Evolutionary conservation across 805 yeast species (phyloP).

Genomic region (Starmerella etchellsii): DNA sequence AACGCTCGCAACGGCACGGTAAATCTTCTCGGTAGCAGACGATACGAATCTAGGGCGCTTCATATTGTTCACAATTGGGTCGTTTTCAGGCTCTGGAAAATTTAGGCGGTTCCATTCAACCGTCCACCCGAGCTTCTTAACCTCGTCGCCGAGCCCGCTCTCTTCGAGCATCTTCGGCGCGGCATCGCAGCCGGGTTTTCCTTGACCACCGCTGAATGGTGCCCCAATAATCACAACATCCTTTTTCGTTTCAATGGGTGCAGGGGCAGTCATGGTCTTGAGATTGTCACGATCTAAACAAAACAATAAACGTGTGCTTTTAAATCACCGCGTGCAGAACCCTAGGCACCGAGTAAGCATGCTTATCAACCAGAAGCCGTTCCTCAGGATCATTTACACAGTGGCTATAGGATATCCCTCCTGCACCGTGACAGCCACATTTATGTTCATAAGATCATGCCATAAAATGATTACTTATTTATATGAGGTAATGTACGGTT

Average conservation of each 20-base stretch:
- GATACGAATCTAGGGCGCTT: conserved; percentile 72
- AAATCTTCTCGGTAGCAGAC: conserved; percentile 52
- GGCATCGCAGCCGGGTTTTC: conserved; percentile 80
- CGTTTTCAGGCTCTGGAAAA: conserved; percentile 28
- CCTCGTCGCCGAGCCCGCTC: conserved; percentile 53
- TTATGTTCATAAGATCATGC: too few species aligned
- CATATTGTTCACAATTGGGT: conserved; percentile 43
- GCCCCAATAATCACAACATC: conserved; percentile 47
- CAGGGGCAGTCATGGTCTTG: neutral
- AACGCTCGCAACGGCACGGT: conserved; percentile 43
- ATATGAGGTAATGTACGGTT: conserved; percentile 22
- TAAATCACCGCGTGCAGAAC: neutral
- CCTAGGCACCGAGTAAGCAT: too few species aligned
- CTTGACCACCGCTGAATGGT: conserved; percentile 95
- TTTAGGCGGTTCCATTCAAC: conserved; percentile 32
- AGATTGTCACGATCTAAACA: too few species aligned
- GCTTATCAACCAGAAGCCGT: too few species aligned
- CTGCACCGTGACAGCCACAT: too few species aligned
- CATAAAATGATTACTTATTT: too few species aligned
- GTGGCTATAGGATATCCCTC: too few species aligned
- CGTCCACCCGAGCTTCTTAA: conserved; percentile 63
- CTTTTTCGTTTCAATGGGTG: conserved; percentile 1
- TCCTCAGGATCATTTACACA: too few species aligned
- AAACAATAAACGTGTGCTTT: too few species aligned
- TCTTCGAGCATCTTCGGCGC: conserved; percentile 78